These are phyloP conservation scores for Camellia granthamiana DNA, from an alignment of 148 eudicot genomes.

Conservation along the genomic window DNA sequence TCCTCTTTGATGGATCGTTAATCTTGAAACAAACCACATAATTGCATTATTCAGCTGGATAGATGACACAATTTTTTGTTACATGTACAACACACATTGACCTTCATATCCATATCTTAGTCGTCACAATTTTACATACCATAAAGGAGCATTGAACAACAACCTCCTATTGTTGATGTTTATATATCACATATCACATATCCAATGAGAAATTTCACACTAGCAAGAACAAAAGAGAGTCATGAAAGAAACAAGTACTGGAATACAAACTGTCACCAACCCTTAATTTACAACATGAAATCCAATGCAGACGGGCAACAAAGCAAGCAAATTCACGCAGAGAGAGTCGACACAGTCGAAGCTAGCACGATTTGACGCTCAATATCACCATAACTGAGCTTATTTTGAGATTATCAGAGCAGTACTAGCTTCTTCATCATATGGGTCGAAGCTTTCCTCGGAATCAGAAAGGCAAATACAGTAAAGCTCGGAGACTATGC, in stretches of 20 bases:
- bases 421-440: slow-evolving; percentile 45
- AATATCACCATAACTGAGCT: neutral
- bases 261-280: neutral
- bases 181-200: neutral
- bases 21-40: too few relatives aligned
- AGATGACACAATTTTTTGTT: neutral
- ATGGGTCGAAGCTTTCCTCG: slow-evolving; percentile 35
- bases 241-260: neutral
- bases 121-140: neutral
- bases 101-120: neutral
- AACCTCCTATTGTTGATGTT: neutral
- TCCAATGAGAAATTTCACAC: neutral
- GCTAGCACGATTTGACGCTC: neutral
- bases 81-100: neutral
- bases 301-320: neutral
- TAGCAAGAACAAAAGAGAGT: neutral
- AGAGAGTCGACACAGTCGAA: neutral
- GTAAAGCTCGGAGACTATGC: slow-evolving; percentile 66
- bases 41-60: too few relatives aligned
- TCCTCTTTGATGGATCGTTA: too few relatives aligned
- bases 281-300: neutral
- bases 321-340: neutral
- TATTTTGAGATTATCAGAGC: slow-evolving; percentile 49
- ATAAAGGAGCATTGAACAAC: neutral
- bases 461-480: slow-evolving; percentile 61